A percentile compares a stretch with the other conserved stretches of the same genome.
phyloP scores from a whole-genome alignment of 371 early-diverging fungal species.

The Haplosporangium sp. region DNA sequence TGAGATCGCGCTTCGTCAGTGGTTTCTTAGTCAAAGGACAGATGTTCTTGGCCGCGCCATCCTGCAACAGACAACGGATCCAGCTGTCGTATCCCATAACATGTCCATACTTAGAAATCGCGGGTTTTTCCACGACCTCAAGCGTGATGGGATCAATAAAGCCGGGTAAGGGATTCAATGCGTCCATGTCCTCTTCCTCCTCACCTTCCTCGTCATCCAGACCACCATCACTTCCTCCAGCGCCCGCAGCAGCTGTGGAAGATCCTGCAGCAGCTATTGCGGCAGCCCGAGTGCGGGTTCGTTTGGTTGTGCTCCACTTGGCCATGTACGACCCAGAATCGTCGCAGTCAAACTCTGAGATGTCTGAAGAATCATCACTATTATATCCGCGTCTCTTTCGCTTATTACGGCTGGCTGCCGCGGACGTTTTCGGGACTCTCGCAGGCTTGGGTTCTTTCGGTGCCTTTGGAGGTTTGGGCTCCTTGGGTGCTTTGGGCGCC shows the following conservation, averaged over 20 bases:
- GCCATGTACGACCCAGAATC: conserved; percentile 72
- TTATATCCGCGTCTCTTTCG: conserved; percentile 61
- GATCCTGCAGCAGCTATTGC: conserved; percentile 23
- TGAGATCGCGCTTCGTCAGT: conserved; percentile 89
- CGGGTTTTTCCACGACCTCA: conserved; percentile 91
- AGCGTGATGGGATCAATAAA: conserved; percentile 94
- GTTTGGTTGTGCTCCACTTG: conserved; percentile 62
- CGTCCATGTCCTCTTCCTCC: conserved; percentile 56
- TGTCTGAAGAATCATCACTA: conserved; percentile 68
- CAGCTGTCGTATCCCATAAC: conserved; percentile 96
- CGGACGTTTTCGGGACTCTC: conserved; percentile 53
- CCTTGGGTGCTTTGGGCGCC: conserved; percentile 25
- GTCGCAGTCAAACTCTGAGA: conserved; percentile 68
- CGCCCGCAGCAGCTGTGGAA: conserved; percentile 22
- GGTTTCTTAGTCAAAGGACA: conserved; percentile 96
- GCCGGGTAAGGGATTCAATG: conserved; percentile 87
- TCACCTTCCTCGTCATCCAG: conserved; percentile 48
- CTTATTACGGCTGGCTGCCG: conserved; percentile 54
- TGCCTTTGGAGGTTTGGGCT: conserved; percentile 33
- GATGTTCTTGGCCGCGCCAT: conserved; percentile 80
- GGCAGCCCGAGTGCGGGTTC: conserved; percentile 55
- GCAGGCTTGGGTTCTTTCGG: conserved; percentile 45
- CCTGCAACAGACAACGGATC: conserved; percentile 89
- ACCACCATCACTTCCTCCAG: conserved; percentile 32
- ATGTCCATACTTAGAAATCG: conserved; percentile 96